These are phyloP conservation scores for Streptanthus diversifolius DNA, from an alignment of 345 rosid genomes.

Conservation along the genomic window DNA sequence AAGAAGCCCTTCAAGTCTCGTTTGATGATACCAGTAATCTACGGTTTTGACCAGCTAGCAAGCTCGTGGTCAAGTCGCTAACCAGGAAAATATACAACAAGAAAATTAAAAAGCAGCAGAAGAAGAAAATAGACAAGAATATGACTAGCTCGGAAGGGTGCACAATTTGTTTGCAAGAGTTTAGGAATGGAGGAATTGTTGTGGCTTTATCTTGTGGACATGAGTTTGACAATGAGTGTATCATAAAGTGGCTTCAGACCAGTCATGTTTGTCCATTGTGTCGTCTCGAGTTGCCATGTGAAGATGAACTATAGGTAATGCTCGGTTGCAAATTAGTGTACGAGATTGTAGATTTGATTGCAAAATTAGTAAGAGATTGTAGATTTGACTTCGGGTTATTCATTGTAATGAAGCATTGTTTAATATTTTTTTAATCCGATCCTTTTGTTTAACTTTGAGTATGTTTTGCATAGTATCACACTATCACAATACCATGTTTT, in stretches of 20 bases:
- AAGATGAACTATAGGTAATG: not conserved
- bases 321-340: not conserved
- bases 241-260: not conserved
- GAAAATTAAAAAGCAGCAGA: not conserved
- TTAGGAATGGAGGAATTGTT: not conserved
- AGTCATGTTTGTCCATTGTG: conserved; percentile 17
- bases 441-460: not conserved
- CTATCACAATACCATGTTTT: not conserved
- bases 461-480: not conserved
- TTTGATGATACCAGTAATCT: not conserved
- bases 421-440: not conserved
- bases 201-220: conserved; percentile 11
- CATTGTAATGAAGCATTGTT: not conserved
- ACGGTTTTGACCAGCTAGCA: not conserved
- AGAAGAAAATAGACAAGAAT: not conserved
- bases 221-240: conserved; percentile 9
- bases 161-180: conserved; percentile 3
- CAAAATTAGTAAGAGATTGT: no score
- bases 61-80: conserved; percentile 4
- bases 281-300: not conserved
- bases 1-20: not conserved
- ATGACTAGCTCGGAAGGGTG: not conserved
- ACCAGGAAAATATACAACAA: not conserved
- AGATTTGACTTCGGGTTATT: not conserved
- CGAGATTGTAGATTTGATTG: not conserved